Base-by-base conservation (phyloP, 2,329 filamentous ascomycete species). In the Phaeosphaeria sp. region DNA sequence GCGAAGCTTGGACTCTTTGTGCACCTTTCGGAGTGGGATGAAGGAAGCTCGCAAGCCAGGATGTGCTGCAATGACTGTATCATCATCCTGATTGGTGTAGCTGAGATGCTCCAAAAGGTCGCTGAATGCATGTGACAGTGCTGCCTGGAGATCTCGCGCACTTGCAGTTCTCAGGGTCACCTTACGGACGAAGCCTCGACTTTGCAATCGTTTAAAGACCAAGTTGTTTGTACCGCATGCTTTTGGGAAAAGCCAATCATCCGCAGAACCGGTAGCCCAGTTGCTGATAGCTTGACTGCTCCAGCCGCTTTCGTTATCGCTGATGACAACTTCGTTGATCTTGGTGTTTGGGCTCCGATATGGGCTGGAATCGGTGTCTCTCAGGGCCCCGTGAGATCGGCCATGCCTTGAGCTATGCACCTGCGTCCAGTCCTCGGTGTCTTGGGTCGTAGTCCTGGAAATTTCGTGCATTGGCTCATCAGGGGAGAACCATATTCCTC, bases 21-120 rank as follows among this genome's bases (percentile, higher is more conserved):
- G 86, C 2, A 92, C 80, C 73, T 93, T 93, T 50, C 90, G 86
- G 18, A 94, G 80, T 5, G 91, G 91, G n/a, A 93, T 84, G 84
- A 90, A 92, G 0, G 85, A 77, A 44, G 89, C 87, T 53, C 85
- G 83, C 18, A 93, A 80, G 6, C 88, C 90, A 20, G 88, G 78
- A 39, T 69, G 67, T 0, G 65, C 50, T 33, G 56, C 55, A n/a
- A 73, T 56, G 44, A 65, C 64, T 7, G 64, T 64, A n/a, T 72
- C 66, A n/a, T 67, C 64, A 36, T 71, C 68, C 21, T 67, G 63
- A 22, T 71, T 64, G 13, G 67, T 67, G 36, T 72, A 71, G 25
- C 65, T 64, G 13, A 77, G 46, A 50, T 72, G 66, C 13, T 72
- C 69, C 80, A 68, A 77, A 7, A 89, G 70, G 48, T 82, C 80